Conservation (phyloP, 305 asterid species). For the Plantago lanceolata region DNA sequence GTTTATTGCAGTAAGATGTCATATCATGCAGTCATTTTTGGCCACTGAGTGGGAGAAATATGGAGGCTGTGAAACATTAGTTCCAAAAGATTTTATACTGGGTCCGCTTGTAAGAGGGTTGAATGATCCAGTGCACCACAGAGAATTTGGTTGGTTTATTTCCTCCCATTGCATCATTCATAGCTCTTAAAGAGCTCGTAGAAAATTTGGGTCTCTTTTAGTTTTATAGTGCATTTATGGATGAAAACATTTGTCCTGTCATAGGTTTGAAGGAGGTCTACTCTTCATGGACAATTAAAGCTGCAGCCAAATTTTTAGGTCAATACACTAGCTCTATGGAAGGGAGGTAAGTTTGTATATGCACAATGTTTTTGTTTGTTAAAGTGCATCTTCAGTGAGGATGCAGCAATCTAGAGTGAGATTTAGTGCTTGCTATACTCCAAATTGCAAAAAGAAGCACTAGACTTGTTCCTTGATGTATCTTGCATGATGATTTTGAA, state of each 20-base stretch:
- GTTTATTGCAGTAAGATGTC: constrained; percentile 65
- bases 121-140: constrained; percentile 93
- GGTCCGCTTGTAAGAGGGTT: constrained; percentile 75
- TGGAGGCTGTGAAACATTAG: constrained; percentile 44
- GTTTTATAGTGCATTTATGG: constrained; percentile 15
- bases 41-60: constrained; percentile 55
- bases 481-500: too few species aligned
- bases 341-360: constrained; percentile 43
- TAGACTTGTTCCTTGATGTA: too few species aligned
- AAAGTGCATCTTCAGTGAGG: constrained; percentile 12
- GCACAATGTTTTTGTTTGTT: constrained; percentile 14
- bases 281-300: constrained; percentile 63
- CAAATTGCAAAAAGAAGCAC: too few species aligned
- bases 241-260: constrained; percentile 13
- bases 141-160: constrained; percentile 72
- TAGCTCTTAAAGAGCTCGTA: constrained; percentile 8
- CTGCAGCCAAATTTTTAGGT: constrained; percentile 59
- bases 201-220: constrained; percentile 17
- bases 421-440: too few species aligned
- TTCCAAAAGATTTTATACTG: constrained; percentile 64
- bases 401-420: neutral
- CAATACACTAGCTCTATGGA: constrained; percentile 59
- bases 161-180: constrained; percentile 6
- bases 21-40: constrained; percentile 86
- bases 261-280: constrained; percentile 76